Percentiles rank a stretch among this genome's conserved stretches.
Conservation (phyloP, 257 asterid species). For the Haberlea rhodopensis region DNA sequence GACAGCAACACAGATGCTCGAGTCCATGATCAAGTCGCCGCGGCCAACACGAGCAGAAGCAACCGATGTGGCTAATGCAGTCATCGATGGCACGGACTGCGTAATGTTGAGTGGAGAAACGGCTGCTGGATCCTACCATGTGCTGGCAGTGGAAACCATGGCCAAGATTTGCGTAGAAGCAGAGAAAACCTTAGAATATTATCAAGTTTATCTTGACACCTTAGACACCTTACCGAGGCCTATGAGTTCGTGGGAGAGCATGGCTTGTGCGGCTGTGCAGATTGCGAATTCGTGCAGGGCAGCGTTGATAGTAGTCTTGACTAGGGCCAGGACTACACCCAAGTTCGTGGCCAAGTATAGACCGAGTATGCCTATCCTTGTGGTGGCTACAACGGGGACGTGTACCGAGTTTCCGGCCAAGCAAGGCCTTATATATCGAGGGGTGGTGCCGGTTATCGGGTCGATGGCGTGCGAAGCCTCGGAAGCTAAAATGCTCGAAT, state of each 20-base stretch:
- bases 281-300: constrained; percentile 22
- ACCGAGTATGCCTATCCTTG: constrained; percentile 28
- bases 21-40: constrained; percentile 39
- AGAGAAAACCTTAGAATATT: constrained; percentile 22
- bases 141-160: constrained; percentile 31
- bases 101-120: constrained; percentile 38
- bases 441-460: constrained; percentile 24
- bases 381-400: constrained; percentile 3
- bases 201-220: constrained; percentile 7
- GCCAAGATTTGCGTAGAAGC: constrained; percentile 34
- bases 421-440: constrained; percentile 26
- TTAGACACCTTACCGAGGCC: constrained; percentile 14
- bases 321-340: constrained; percentile 12
- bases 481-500: background rate
- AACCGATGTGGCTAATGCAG: constrained; percentile 34
- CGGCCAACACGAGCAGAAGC: constrained; percentile 35
- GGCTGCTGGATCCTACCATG: constrained; percentile 32
- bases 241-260: constrained; percentile 24
- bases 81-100: constrained; percentile 33
- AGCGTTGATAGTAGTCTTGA: constrained; percentile 20
- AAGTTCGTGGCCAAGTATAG: constrained; percentile 30
- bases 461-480: background rate
- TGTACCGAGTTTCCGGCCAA: constrained; percentile 22
- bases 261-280: constrained; percentile 30
- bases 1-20: constrained; percentile 35